Evolutionary conservation across 2,329 filamentous ascomycete species (phyloP).

Genomic region (Colletotrichum shisoi): DNA sequence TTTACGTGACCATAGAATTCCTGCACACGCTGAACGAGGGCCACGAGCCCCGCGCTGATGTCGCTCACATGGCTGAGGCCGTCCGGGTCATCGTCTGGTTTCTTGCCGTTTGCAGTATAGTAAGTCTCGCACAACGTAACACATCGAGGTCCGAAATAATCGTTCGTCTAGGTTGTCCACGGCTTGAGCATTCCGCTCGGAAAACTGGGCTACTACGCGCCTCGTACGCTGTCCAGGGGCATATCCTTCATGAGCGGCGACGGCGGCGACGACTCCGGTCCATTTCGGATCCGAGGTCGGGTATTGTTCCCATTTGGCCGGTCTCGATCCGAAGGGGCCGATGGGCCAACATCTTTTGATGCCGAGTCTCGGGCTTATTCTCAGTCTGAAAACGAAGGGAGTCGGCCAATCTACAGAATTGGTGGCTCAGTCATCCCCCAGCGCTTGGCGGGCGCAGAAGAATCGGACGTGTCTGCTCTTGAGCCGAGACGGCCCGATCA

Average conservation of each 20-base stretch:
- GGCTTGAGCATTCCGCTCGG: conserved; percentile 81
- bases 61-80: conserved; percentile 69
- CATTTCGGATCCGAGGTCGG: conserved; percentile 47
- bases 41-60: conserved; percentile 70
- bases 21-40: conserved; percentile 66
- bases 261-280: conserved; percentile 36
- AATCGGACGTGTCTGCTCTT: conserved; percentile 6
- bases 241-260: conserved; percentile 40
- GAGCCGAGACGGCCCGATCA: conserved; percentile 17
- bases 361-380: conserved; percentile 22
- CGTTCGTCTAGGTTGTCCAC: conserved; percentile 69
- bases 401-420: conserved; percentile 50
- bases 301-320: conserved; percentile 42
- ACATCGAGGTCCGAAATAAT: conserved; percentile 33
- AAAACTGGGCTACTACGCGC: conserved; percentile 70
- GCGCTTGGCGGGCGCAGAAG: not conserved
- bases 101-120: conserved; percentile 80
- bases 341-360: conserved; percentile 5
- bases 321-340: conserved; percentile 25
- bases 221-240: conserved; percentile 62
- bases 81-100: conserved; percentile 85
- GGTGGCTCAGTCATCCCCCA: conserved; percentile 52
- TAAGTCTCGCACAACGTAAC: conserved; percentile 55
- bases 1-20: conserved; percentile 82
- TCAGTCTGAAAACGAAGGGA: conserved; percentile 17